A percentile compares a stretch with the other conserved stretches of the same genome.
These are phyloP conservation scores for Simmondsia chinensis DNA, from an alignment of 148 eudicot species.

Conservation along the genomic window DNA sequence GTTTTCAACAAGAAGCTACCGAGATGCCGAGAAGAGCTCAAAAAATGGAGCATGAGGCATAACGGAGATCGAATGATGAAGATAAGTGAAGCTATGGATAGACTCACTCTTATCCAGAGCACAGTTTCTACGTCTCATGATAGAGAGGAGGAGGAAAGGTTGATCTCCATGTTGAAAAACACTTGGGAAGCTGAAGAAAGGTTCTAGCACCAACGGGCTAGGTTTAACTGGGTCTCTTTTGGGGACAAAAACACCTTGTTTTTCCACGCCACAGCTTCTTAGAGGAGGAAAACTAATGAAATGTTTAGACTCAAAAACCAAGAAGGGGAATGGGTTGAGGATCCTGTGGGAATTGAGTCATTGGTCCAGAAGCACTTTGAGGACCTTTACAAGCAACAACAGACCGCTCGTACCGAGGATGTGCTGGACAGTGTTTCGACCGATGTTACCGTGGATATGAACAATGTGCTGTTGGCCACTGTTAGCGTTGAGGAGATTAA, in stretches of 20 bases:
- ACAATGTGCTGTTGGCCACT: not conserved
- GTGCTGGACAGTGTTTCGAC: not conserved
- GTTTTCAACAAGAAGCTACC: too few species aligned
- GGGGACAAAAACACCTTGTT: slow-evolving; percentile 7
- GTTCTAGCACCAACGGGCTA: not conserved
- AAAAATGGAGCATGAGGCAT: too few species aligned
- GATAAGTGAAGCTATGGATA: too few species aligned
- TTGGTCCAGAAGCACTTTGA: not conserved
- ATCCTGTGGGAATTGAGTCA: not conserved
- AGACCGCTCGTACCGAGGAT: not conserved
- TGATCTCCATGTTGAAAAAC: too few species aligned
- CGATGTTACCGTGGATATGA: too few species aligned
- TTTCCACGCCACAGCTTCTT: not conserved
- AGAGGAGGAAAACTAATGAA: not conserved
- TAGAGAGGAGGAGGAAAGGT: too few species aligned
- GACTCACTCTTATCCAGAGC: too few species aligned
- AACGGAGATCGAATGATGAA: too few species aligned
- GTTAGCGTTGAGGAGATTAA: not conserved
- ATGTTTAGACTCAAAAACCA: not conserved
- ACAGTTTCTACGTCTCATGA: too few species aligned
- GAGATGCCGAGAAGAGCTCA: too few species aligned
- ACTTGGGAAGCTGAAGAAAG: too few species aligned
- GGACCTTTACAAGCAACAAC: too few species aligned
- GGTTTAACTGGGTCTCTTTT: not conserved
- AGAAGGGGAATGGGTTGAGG: not conserved